Percentiles rank a stretch among this genome's conserved stretches.
Evolutionary conservation across 2,329 filamentous ascomycete genomes (phyloP).

Genomic region (Arthrobotrys entomopaga): DNA sequence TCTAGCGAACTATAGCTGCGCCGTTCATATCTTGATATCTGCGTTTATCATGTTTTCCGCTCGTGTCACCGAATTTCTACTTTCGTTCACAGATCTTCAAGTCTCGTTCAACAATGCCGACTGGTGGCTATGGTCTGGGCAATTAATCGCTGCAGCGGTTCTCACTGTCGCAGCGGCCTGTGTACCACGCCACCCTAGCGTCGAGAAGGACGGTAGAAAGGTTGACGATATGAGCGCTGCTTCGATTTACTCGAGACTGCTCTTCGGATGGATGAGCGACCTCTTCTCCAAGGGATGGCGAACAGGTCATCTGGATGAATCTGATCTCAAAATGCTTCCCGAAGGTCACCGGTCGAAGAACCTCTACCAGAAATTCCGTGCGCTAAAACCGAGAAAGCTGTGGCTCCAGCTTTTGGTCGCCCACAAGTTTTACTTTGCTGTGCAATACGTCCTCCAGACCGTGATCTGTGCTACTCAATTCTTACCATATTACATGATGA

Average conservation of each 20-base stretch:
- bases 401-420: constrained; percentile 47
- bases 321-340: constrained; percentile 40
- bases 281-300: constrained; percentile 42
- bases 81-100: constrained; percentile 43
- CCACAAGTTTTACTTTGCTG: constrained; percentile 56
- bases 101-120: constrained; percentile 46
- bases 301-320: constrained; percentile 52
- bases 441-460: constrained; percentile 56
- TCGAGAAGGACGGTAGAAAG: constrained; percentile 44
- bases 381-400: constrained; percentile 27
- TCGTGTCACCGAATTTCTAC: constrained; percentile 50
- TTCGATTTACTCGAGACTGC: constrained; percentile 25
- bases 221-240: constrained; percentile 40
- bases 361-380: constrained; percentile 34
- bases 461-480: constrained; percentile 65
- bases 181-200: constrained; percentile 43
- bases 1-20: constrained; percentile 68
- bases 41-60: constrained; percentile 64
- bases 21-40: constrained; percentile 67
- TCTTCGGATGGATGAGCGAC: constrained; percentile 37
- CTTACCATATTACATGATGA: constrained; percentile 75
- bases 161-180: constrained; percentile 52
- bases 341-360: constrained; percentile 24
- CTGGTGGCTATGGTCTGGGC: constrained; percentile 50
- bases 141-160: constrained; percentile 52